Evolutionary conservation across 2,329 filamentous ascomycete species (phyloP), one percentile per base, ranked within the genome.

Genomic region (Apiospora koreana): DNA sequence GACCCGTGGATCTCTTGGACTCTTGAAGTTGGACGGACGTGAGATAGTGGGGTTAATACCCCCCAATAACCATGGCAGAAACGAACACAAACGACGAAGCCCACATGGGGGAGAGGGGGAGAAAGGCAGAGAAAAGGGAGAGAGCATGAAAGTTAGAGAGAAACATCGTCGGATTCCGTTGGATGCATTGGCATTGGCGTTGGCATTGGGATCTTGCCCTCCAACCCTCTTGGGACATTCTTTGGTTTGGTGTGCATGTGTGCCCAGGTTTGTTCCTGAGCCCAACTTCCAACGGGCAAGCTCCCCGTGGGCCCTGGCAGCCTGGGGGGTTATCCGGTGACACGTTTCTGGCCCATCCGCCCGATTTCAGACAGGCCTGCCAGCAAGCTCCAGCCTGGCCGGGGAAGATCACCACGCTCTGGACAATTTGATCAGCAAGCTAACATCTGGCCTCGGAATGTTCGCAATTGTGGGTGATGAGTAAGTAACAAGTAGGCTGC

Each of bases 121-220:
- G 18, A 8, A 21, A 62, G 35, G n/a, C n/a, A n/a, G n/a, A n/a
- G n/a, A 7, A 35, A 28, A 58, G 28, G 28, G 7, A 16, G 10
- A 18, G 16, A 21, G 8, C 21, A 28, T 25, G 18, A 28, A 5
- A n/a, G 31, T 12, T 21, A 38, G 18, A n/a, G 10, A 62, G 31
- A 62, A 62, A n/a, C 54, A 62, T 62, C 54, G 28, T 62, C 54
- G 54, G 54, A 38, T 62, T 62, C 54, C 54, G 54, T 58, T 58
- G 50, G 50, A 58, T 35, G 48, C 48, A 50, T 25, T 54, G 25
- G 50, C 18, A 54, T 54, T n/a, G n/a, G n/a, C n/a, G n/a, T n/a
- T n/a, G n/a, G n/a, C n/a, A n/a, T n/a, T n/a, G n/a, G n/a, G n/a
- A n/a, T n/a, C n/a, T n/a, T n/a, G n/a, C n/a, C n/a, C n/a, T n/a